Base-by-base conservation (phyloP, 306 rosid species). In the Glycine tomentella region DNA sequence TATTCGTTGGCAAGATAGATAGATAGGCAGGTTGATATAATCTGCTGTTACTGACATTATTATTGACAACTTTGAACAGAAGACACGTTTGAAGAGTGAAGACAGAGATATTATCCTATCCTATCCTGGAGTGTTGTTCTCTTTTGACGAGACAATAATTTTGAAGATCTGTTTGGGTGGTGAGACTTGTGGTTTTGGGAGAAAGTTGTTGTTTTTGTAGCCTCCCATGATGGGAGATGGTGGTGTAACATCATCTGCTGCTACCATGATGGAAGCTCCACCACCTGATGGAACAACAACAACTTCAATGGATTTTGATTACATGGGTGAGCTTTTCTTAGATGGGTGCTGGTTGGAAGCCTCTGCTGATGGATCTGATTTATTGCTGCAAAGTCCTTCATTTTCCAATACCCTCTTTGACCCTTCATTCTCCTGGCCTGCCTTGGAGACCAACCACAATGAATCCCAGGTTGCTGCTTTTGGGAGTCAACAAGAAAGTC, bases 331-430 rank as follows among this genome's bases (percentile, higher is more conserved):
- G 51, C 86, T 93, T 65, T 84, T 96, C 75, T 83, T 80, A 15
- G 94, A 90, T 49, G 97, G 97, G 40, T 93, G 97, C 59, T 96
- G 97, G 98, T 79, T 96, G 82, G 98, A 93, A 78, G 80, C 97
- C 9, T 56, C 86, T 16, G 89, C 88, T 12, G 91, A 89, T 74
- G 97, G 90, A 84, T 84, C 92, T 69, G 93, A 89, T 38, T 87
- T 86, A 63, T 84, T 86, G 76, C 76, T 77, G 81, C 91, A 85
- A 76, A 89, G 53, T 79, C 89, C 90, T 49, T 69, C 89, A 42
- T 82, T 49, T 75, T 89, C 92, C 6, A 85, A 56, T 84, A 85
- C 92, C 66, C 74, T 83, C 64, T 77, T 87, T 55, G 96, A 89
- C 87, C 87, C 93, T 74, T 85, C 88, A 4, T 74, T 81, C 82